Evolutionary conservation across 148 eudicot genomes (phyloP).

Genomic region (Camellia lanceoleosa): DNA sequence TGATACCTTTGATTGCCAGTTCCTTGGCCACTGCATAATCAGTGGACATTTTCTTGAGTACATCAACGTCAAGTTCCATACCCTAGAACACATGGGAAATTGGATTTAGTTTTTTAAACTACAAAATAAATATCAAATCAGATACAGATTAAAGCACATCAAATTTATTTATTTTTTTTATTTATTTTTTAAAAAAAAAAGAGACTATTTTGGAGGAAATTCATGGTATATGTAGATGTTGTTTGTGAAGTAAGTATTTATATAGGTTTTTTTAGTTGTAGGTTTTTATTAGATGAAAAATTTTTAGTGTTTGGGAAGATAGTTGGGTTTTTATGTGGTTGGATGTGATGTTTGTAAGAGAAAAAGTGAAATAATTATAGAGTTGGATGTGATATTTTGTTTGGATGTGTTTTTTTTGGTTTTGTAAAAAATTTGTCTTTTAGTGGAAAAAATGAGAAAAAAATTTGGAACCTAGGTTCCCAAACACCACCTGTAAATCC

Average conservation of each 20-base stretch:
- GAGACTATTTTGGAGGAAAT: not conserved
- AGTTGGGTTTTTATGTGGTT: too few species aligned
- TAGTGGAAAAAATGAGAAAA: too few species aligned
- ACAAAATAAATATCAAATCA: not conserved
- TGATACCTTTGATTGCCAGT: constrained; percentile 56
- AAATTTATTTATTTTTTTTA: too few species aligned
- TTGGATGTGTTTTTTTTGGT: too few species aligned
- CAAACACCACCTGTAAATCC: not conserved
- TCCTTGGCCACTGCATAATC: constrained; percentile 67
- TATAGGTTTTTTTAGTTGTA: too few species aligned
- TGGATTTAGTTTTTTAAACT: constrained; percentile 12
- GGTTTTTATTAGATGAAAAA: too few species aligned
- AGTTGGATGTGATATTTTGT: too few species aligned
- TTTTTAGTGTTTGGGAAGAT: not conserved
- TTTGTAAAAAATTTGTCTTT: too few species aligned
- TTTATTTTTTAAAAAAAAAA: not conserved
- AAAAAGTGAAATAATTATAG: too few species aligned
- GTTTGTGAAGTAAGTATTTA: too few species aligned
- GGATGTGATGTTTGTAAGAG: too few species aligned
- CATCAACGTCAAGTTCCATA: constrained; percentile 60
- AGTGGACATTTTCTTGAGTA: constrained; percentile 44
- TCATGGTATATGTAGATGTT: not conserved
- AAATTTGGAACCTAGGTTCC: too few species aligned
- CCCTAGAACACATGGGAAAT: constrained; percentile 36
- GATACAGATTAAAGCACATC: not conserved